Evolutionary conservation across 2,329 filamentous ascomycete species (phyloP).

Genomic region (Decorospora gaudefroyi): DNA sequence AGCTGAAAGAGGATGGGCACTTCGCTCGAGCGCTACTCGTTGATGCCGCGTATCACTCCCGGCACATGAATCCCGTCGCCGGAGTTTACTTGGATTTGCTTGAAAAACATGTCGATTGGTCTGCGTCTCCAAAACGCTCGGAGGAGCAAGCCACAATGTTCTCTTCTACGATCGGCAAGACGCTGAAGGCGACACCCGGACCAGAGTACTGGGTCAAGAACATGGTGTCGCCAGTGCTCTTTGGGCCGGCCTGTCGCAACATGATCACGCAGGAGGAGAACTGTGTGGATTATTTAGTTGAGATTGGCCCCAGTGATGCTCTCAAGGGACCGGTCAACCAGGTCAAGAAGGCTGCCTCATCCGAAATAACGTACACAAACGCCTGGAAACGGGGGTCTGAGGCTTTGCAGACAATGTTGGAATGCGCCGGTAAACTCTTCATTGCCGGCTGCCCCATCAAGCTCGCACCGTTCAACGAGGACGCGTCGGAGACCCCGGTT

Average conservation of each 20-base stretch:
- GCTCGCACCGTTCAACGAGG: not conserved
- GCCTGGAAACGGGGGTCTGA: constrained; percentile 1
- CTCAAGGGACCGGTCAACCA: constrained; percentile 13
- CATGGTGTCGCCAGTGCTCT: constrained; percentile 16
- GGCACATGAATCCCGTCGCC: constrained; percentile 15
- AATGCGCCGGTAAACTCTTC: constrained; percentile 29
- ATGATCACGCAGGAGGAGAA: constrained; percentile 1
- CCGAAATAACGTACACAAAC: not conserved
- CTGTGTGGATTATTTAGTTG: constrained; percentile 6
- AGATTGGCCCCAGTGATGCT: constrained; percentile 17
- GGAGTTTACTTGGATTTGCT: constrained; percentile 13
- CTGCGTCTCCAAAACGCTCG: constrained; percentile 1
- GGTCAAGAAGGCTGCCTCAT: constrained; percentile 5
- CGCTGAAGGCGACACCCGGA: not conserved
- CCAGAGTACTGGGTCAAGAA: constrained; percentile 17
- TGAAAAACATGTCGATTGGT: not conserved
- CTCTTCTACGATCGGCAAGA: not conserved
- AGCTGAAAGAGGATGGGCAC: constrained; percentile 4
- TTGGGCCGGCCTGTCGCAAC: not conserved
- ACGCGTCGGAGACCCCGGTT: not conserved
- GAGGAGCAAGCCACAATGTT: constrained; percentile 5
- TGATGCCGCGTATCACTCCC: constrained; percentile 23
- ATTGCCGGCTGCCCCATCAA: constrained; percentile 43
- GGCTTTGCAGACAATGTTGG: constrained; percentile 1
- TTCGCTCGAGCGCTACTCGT: constrained; percentile 24